Base-by-base conservation (phyloP, 306 rosid genomes). In the Dalbergia cultrata region DNA sequence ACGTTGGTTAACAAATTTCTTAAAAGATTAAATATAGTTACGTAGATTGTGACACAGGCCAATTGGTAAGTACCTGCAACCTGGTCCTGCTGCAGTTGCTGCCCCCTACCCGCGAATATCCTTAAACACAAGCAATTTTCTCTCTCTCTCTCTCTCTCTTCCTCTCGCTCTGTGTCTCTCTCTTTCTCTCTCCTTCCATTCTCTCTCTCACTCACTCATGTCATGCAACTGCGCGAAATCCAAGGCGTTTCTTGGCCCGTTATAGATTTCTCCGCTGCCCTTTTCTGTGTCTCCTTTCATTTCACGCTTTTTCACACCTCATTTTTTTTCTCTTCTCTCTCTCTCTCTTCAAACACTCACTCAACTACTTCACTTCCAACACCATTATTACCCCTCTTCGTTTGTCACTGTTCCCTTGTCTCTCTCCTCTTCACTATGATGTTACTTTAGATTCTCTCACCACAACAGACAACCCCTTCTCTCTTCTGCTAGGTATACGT, bases 211-310 rank as follows among this genome's bases (percentile, higher is more conserved):
- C 43, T 74, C 79, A 43, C 10, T 16, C 18, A 53, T 53, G 59
- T 83, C 88, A 87, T 76, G 82, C 80, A 80, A 83, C 45, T 61
- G 84, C 85, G 63, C 92, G 60, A 80, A 81, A 19, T 74, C 64
- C 91, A 50, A 92, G 79, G 69, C 59, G 0, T 66, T 70, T 43
- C 47, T 43, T 2, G 43, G 69, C 5, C 77, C 7, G 7, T 34
- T 67, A 22, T 80, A 41, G 74, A 80, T 77, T 77, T 81, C 77
- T 73, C 9, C 58, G 22, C 76, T 70, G 16, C 54, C 12, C 61
- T 77, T 65, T 68, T 83, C 87, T 12, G 18, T 81, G 41, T 83
- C 78, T 35, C 69, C 37, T 49, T 84, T 80, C 45, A 39, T 12
- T 49, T 78, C 80, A 72, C 88, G 57, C 80, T 79, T 75, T 75